A percentile compares a stretch with the other conserved stretches of the same genome.
phyloP scores from a whole-genome alignment of 805 yeast species.

The Jamesozyma lodderae region DNA sequence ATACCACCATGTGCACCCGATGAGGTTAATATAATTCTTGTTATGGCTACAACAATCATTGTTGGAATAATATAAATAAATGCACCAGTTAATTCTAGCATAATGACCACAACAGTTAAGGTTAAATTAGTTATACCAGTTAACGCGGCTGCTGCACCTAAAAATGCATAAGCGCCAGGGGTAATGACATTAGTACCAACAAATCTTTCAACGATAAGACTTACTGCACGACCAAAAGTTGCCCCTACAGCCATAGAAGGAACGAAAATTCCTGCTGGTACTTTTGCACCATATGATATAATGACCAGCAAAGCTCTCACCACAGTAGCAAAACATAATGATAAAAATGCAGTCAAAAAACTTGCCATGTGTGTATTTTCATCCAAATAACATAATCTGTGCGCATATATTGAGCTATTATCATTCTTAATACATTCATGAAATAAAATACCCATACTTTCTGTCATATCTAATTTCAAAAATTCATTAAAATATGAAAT shows the following conservation, averaged over 20 bases:
- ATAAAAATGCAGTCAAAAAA: constrained; percentile 34
- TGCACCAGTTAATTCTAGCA: constrained; percentile 97
- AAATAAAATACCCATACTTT: constrained; percentile 82
- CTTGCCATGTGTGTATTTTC: constrained; percentile 21
- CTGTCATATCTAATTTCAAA: constrained; percentile 85
- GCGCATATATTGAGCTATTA: constrained; percentile 30
- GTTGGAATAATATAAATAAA: constrained; percentile 84
- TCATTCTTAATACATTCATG: constrained; percentile 56
- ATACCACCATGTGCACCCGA: constrained; percentile 76
- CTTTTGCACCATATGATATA: constrained; percentile 83
- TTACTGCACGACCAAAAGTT: constrained; percentile 81
- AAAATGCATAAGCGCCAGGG: constrained; percentile 89
- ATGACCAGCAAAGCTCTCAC: constrained; percentile 65
- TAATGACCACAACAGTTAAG: constrained; percentile 85
- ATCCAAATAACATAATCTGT: constrained; percentile 33
- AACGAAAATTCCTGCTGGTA: constrained; percentile 96
- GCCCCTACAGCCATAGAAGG: constrained; percentile 98
- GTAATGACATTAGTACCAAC: constrained; percentile 53
- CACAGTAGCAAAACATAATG: constrained; percentile 61
- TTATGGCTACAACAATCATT: constrained; percentile 88
- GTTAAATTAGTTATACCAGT: constrained; percentile 92
- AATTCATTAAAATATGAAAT: constrained; percentile 80
- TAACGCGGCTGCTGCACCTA: constrained; percentile 93
- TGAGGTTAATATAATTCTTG: constrained; percentile 67
- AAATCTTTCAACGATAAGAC: constrained; percentile 53